Evolutionary conservation across 192 early-diverging fungal species (phyloP).

Genomic region (Kickxella alabastrina): DNA sequence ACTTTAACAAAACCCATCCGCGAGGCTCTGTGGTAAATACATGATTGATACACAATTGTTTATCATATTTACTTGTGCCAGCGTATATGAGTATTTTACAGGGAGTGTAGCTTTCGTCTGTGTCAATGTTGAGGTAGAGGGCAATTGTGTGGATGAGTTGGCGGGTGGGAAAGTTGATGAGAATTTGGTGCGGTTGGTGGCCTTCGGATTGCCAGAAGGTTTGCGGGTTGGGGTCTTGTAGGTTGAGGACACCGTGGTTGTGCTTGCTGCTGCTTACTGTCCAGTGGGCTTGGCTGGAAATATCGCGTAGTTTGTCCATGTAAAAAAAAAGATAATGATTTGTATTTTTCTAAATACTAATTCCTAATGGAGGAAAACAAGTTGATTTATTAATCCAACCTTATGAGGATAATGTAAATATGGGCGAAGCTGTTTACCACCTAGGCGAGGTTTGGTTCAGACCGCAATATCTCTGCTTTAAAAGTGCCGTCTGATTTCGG

Average conservation of each 20-base stretch:
- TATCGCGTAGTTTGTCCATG: constrained; percentile 11
- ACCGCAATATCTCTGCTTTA: no score
- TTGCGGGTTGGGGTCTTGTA: constrained; percentile 18
- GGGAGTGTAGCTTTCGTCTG: constrained; percentile 51
- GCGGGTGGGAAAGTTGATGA: constrained; percentile 16
- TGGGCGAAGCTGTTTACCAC: no score
- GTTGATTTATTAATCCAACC: no score
- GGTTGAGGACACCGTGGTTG: constrained; percentile 20
- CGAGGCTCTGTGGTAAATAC: constrained; percentile 20
- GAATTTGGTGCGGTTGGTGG: constrained; percentile 38
- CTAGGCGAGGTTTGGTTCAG: no score
- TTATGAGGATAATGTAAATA: no score
- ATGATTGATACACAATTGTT: constrained; percentile 18
- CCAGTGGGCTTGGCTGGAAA: constrained; percentile 21
- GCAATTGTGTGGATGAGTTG: constrained; percentile 28
- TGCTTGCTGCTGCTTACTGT: constrained; percentile 35
- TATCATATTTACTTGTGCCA: constrained; percentile 27
- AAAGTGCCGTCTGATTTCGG: no score
- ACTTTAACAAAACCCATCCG: constrained; percentile 28
- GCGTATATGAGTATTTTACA: constrained; percentile 20
- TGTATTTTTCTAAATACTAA: no score
- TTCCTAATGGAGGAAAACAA: no score
- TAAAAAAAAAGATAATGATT: no score
- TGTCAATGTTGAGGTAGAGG: constrained; percentile 28
- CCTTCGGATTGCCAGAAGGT: constrained; percentile 52